Evolutionary conservation across 371 early-diverging fungal species (phyloP).

Genomic region (Capillidium heterosporum): DNA sequence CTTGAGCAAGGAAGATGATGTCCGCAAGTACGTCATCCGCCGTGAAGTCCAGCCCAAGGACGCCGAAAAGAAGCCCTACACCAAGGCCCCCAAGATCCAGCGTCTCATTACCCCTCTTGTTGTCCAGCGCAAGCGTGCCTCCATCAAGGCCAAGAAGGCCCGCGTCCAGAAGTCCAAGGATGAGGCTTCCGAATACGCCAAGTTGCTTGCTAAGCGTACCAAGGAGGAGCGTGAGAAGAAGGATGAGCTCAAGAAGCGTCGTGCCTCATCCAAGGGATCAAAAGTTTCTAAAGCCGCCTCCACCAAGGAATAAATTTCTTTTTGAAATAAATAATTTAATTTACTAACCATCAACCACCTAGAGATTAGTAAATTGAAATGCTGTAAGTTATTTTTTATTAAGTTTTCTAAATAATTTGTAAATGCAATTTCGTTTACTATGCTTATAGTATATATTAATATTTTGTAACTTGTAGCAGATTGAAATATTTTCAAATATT

Average conservation of each 20-base stretch:
- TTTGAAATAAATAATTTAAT: no score
- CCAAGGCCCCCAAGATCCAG: constrained; percentile 93
- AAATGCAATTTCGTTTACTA: no score
- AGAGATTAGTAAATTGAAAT: no score
- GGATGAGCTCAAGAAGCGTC: constrained; percentile 34
- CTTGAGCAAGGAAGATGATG: constrained; percentile 91
- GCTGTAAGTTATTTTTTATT: no score
- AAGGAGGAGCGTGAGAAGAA: constrained; percentile 72
- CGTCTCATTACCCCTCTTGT: constrained; percentile 89
- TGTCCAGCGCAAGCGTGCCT: constrained; percentile 84
- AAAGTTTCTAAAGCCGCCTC: constrained; percentile 1
- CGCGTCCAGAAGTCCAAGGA: constrained; percentile 60
- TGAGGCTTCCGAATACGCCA: constrained; percentile 81
- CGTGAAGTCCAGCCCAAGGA: constrained; percentile 83
- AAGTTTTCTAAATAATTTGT: no score
- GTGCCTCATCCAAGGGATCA: constrained; percentile 8
- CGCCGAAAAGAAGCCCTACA: constrained; percentile 71
- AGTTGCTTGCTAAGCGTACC: constrained; percentile 75
- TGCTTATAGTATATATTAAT: no score
- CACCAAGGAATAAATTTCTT: neutral
- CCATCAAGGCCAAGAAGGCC: constrained; percentile 64
- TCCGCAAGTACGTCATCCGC: constrained; percentile 94
- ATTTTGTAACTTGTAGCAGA: no score
- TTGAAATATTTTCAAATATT: no score
- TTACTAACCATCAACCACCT: no score